Percentiles rank a stretch among this genome's conserved stretches.
Evolutionary conservation across 768 basidiomycete species (phyloP).

Genomic region (Mycena galericulata): DNA sequence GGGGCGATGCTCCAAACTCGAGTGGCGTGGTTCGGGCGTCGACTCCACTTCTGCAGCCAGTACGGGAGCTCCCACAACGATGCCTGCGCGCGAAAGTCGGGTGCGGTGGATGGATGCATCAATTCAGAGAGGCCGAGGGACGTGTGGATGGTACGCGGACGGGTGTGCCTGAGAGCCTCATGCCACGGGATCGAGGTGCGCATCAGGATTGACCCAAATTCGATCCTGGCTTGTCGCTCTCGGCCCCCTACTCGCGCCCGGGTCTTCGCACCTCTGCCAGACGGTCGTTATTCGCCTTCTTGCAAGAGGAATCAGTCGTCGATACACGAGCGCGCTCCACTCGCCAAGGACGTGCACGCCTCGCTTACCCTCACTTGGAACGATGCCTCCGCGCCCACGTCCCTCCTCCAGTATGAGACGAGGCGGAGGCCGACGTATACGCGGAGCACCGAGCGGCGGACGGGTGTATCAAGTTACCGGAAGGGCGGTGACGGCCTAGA

Average conservation of each 20-base stretch:
- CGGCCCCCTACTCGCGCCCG: background rate
- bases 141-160: background rate
- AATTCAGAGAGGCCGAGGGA: background rate
- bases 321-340: background rate
- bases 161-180: background rate
- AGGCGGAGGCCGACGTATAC: background rate
- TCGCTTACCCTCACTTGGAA: background rate
- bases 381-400: conserved; percentile 1
- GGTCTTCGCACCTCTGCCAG: background rate
- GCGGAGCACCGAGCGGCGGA: too few species aligned
- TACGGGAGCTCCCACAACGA: background rate
- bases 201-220: background rate
- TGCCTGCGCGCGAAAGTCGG: background rate
- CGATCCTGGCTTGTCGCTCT: background rate
- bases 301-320: conserved; percentile 2
- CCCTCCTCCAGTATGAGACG: background rate
- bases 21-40: background rate
- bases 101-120: too few species aligned
- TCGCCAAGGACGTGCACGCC: conserved; percentile 1
- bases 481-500: background rate
- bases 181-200: background rate
- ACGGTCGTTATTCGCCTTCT: conserved; percentile 2
- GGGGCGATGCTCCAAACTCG: background rate
- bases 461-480: background rate
- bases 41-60: background rate